Evolutionary conservation across 176 grass and related monocot genomes (phyloP), one percentile per base, ranked within the genome.

Genomic region (Carex parvula): DNA sequence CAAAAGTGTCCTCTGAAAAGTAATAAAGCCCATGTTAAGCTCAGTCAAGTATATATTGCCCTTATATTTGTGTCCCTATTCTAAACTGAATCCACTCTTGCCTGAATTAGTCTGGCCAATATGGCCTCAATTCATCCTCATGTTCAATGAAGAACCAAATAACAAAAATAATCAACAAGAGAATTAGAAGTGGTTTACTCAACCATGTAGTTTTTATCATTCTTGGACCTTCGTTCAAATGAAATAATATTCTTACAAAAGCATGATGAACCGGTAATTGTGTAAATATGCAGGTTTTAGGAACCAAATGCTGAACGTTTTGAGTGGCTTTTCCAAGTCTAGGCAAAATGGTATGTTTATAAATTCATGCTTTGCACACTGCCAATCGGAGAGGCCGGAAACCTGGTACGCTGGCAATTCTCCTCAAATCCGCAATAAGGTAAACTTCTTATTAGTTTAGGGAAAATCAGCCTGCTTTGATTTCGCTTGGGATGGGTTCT

Each of bases 331-430:
- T 84, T 95, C 97, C 3, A 81, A 18, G 2, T 90, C 85, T 15
- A 86, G 84, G 66, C 83, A 90, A 89, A 96, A 92, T 64, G 97
- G 97, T 22, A 33, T 96, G 3, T 99, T 99, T 73, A 91, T 99
- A 72, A 99, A 99, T 87, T 99, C 97, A 2, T 96, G 97, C 46
- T 99, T 99, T 54, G 97, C 97, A n/a, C 97, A 99, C 68, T 99
- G 97, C 77, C 97, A 99, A 85, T 95, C 88, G 3, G 97, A 99
- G 91, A 96, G 85, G 46, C 86, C 84, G 54, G 97, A 99, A 22
- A 99, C 93, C 67, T 99, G 97, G 97, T 99, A 89, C 0, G 78
- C 93, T 0, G 83, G 26, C 58, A 87, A 92, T 70, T 99, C 97
- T 10, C 97, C 97, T 22, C 89, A 77, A 63, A 81, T 99, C 1